phyloP scores from a whole-genome alignment of 164 flowering plant species.

The Macadamia integrifolia region DNA sequence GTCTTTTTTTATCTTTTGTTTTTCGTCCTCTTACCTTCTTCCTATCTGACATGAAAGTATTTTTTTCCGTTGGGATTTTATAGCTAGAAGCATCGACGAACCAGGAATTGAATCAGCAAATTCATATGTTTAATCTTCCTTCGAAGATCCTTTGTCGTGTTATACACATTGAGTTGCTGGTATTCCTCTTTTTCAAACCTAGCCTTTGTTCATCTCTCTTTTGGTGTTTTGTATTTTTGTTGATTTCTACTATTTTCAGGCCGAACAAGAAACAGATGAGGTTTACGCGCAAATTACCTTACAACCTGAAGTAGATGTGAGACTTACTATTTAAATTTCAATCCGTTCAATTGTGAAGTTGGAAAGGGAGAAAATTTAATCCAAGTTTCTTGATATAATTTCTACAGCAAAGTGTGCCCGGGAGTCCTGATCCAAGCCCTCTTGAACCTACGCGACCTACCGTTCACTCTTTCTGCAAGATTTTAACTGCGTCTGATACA shows the following conservation, averaged over 20 bases:
- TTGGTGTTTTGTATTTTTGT: neutral
- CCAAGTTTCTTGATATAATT: neutral
- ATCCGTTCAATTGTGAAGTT: neutral
- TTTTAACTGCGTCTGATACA: conserved; percentile 89
- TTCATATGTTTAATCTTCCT: conserved; percentile 55
- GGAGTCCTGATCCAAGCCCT: conserved; percentile 44
- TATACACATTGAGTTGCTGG: conserved; percentile 49
- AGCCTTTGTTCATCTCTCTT: neutral
- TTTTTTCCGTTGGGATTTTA: neutral
- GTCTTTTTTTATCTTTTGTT: neutral
- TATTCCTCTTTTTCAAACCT: conserved; percentile 10
- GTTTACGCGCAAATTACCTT: conserved; percentile 81
- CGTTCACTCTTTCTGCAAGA: conserved; percentile 78
- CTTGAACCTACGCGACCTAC: conserved; percentile 40
- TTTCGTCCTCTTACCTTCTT: neutral
- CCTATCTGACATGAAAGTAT: neutral
- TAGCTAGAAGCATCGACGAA: conserved; percentile 83
- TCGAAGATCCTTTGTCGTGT: conserved; percentile 77
- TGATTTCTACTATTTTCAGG: conserved; percentile 34
- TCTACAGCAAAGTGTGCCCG: conserved; percentile 58
- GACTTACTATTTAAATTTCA: conserved; percentile 3
- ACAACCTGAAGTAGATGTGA: conserved; percentile 62
- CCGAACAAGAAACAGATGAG: conserved; percentile 85
- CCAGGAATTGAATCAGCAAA: conserved; percentile 61
- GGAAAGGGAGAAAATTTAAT: neutral